A percentile compares a stretch with the other conserved stretches of the same genome.
phyloP scores from a whole-genome alignment of 2,329 filamentous ascomycete genomes.

The Phyllosticta paracitricarpa region DNA sequence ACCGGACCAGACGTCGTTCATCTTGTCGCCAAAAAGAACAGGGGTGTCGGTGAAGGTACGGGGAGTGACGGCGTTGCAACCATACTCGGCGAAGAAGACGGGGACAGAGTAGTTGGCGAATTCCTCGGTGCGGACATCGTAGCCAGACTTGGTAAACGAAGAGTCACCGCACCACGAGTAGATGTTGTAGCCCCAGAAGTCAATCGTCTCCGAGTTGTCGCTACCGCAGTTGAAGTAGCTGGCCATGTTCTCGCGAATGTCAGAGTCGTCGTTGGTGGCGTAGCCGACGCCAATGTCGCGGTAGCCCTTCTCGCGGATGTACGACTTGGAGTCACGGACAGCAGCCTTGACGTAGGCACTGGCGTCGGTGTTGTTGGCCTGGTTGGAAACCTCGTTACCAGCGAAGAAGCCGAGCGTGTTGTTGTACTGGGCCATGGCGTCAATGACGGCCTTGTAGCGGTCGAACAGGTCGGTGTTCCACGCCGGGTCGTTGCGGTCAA shows the following conservation, averaged over 20 bases:
- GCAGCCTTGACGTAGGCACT: constrained; percentile 96
- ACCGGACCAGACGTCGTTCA: constrained; percentile 83
- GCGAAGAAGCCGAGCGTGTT: constrained; percentile 98
- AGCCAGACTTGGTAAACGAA: constrained; percentile 66
- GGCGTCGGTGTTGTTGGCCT: constrained; percentile 75
- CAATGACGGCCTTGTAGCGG: constrained; percentile 77
- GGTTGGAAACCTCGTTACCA: constrained; percentile 94
- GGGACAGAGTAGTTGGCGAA: constrained; percentile 85
- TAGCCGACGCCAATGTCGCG: constrained; percentile 84
- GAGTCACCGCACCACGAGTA: constrained; percentile 97
- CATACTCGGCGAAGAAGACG: constrained; percentile 97
- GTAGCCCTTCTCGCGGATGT: constrained; percentile 74
- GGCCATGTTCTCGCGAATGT: constrained; percentile 71
- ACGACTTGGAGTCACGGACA: constrained; percentile 88
- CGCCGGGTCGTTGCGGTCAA: constrained; percentile 67
- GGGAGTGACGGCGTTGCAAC: constrained; percentile 67
- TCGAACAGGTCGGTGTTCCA: constrained; percentile 73
- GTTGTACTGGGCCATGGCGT: constrained; percentile 69
- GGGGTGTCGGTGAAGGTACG: constrained; percentile 79
- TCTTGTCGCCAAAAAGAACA: constrained; percentile 67
- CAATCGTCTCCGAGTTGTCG: constrained; percentile 53
- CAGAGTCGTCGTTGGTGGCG: constrained; percentile 84
- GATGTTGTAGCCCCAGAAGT: constrained; percentile 99
- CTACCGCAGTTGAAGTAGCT: constrained; percentile 91
- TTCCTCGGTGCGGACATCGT: constrained; percentile 71